These are phyloP conservation scores for Pseudogymnoascus sp. DNA, from an alignment of 2,329 filamentous ascomycete species.

Conservation along the genomic window DNA sequence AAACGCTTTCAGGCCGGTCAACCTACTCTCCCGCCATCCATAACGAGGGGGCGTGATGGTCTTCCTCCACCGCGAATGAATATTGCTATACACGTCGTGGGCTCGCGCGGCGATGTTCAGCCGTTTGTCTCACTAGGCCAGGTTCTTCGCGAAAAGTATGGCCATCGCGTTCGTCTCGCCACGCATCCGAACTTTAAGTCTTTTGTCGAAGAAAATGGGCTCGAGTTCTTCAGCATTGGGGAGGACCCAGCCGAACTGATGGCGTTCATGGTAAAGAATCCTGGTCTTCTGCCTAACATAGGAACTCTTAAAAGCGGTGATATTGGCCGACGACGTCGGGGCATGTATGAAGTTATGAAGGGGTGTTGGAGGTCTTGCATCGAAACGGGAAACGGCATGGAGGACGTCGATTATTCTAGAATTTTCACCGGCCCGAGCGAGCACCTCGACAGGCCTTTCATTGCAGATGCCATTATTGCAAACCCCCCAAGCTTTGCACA, in stretches of 20 bases:
- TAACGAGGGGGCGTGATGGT: constrained; percentile 58
- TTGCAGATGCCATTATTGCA: constrained; percentile 75
- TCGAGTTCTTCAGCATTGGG: constrained; percentile 71
- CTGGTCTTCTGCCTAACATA: constrained; percentile 75
- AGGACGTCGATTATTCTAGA: constrained; percentile 11
- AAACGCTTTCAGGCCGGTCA: constrained; percentile 57
- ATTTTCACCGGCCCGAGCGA: constrained; percentile 20
- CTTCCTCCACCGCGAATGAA: constrained; percentile 42
- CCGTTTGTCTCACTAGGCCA: constrained; percentile 67
- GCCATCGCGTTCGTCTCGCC: constrained; percentile 66
- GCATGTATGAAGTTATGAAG: constrained; percentile 69
- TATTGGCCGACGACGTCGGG: constrained; percentile 64
- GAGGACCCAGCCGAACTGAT: constrained; percentile 69
- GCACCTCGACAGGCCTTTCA: constrained; percentile 50
- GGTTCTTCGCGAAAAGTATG: constrained; percentile 55
- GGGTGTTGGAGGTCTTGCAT: constrained; percentile 85
- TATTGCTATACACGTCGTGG: constrained; percentile 52
- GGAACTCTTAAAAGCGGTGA: constrained; percentile 71
- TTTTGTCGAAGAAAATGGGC: constrained; percentile 62
- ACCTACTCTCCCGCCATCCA: constrained; percentile 54
- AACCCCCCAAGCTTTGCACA: constrained; percentile 75
- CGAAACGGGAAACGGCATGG: constrained; percentile 63
- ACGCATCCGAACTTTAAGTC: constrained; percentile 63
- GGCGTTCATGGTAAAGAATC: constrained; percentile 90
- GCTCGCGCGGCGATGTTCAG: constrained; percentile 68